Evolutionary conservation across 2,329 filamentous ascomycete species (phyloP).

Genomic region (Hymenoscyphus albidus): DNA sequence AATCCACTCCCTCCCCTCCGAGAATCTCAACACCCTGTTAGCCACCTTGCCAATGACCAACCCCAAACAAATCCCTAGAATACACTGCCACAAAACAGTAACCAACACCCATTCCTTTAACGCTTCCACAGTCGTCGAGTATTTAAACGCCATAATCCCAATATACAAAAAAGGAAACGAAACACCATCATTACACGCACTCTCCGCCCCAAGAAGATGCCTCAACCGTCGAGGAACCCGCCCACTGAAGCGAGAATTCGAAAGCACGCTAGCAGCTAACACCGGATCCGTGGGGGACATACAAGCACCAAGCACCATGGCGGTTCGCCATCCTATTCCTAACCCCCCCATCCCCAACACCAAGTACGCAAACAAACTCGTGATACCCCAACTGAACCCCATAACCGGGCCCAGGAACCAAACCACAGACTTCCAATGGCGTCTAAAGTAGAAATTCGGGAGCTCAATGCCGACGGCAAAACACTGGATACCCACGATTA

Average conservation of each 20-base stretch:
- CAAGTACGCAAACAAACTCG: conserved; percentile 43
- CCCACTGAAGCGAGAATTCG: conserved; percentile 49
- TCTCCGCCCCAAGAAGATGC: conserved; percentile 50
- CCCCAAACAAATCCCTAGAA: conserved; percentile 45
- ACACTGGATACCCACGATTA: conserved; percentile 69
- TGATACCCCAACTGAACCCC: conserved; percentile 39
- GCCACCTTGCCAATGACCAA: conserved; percentile 44
- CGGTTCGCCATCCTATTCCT: conserved; percentile 41
- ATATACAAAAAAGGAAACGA: conserved; percentile 54
- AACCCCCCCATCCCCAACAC: conserved; percentile 44
- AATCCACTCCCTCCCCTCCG: conserved; percentile 43
- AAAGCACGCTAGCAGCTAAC: conserved; percentile 49
- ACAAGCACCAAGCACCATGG: conserved; percentile 50
- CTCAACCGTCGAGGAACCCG: conserved; percentile 49
- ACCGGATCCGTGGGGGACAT: conserved; percentile 56
- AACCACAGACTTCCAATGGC: conserved; percentile 30
- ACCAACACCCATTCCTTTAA: conserved; percentile 50
- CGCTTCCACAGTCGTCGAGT: conserved; percentile 37
- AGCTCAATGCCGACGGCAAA: conserved; percentile 70
- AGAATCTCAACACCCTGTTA: conserved; percentile 47
- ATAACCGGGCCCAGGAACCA: conserved; percentile 30
- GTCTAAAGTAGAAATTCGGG: conserved; percentile 42
- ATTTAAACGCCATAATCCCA: conserved; percentile 44
- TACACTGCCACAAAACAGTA: conserved; percentile 53
- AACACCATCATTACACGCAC: conserved; percentile 53